A percentile compares a stretch with the other conserved stretches of the same genome.
Evolutionary conservation across 768 basidiomycete species (phyloP).

Genomic region (Tulasnella sp.): DNA sequence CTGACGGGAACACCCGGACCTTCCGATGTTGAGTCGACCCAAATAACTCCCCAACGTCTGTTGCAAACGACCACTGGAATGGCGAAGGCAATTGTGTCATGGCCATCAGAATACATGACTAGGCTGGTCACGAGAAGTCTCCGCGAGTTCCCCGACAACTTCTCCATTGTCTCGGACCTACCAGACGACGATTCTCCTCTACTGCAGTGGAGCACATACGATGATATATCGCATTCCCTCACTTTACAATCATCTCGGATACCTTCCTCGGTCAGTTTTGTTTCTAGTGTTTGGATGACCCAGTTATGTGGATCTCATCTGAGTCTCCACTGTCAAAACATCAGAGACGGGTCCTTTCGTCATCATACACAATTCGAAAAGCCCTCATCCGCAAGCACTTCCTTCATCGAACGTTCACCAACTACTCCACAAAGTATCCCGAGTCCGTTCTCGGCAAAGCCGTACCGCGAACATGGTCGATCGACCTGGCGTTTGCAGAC

Average conservation of each 20-base stretch:
- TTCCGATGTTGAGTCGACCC: no score
- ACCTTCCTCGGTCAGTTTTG: constrained; percentile 25
- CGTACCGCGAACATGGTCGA: constrained; percentile 66
- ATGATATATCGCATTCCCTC: constrained; percentile 68
- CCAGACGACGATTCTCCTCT: constrained; percentile 11
- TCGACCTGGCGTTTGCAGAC: constrained; percentile 83
- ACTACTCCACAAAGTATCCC: constrained; percentile 62
- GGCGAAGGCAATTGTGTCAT: constrained; percentile 36
- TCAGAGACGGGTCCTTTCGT: constrained; percentile 40
- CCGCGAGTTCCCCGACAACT: background rate
- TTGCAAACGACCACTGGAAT: no score
- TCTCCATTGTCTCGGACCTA: background rate
- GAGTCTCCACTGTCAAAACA: no score
- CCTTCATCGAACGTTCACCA: constrained; percentile 61
- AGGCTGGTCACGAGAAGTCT: background rate
- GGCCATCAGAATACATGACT: constrained; percentile 47
- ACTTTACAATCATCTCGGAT: constrained; percentile 38
- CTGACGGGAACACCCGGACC: no score
- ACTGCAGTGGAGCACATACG: constrained; percentile 83
- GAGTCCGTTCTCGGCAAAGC: constrained; percentile 42
- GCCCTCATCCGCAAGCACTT: constrained; percentile 92
- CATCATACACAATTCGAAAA: constrained; percentile 83
- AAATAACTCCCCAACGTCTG: no score
- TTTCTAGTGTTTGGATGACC: background rate
- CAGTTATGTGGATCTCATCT: constrained; percentile 1